Base-by-base conservation (phyloP, 2,329 filamentous ascomycete genomes). In the Capronia epimyces region DNA sequence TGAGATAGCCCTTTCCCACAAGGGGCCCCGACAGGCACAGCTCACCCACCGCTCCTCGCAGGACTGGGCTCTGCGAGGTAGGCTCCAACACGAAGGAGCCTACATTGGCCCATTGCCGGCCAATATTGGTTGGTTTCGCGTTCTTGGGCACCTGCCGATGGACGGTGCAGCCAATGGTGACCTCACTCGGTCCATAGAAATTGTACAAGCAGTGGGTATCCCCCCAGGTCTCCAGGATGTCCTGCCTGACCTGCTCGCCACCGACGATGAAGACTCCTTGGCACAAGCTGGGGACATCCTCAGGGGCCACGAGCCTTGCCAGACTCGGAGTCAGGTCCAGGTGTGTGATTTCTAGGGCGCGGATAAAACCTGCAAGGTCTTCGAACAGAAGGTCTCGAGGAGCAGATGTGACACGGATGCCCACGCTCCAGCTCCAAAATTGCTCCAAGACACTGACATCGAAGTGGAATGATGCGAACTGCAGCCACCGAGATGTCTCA, bases 391-490 rank as follows among this genome's bases (percentile, higher is more conserved):
- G 65, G 64, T 96, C 89, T 58, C 87, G 80, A 0, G 88, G 86
- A 5, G 87, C 89, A 1, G 87, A 83, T 1, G 91, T 85, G 0
- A 96, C 78, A 3, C 86, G 84, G 21, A 96, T 89, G 1, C 89
- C 89, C 1, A 93, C 86, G 22, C 85, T 89, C 90, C 90, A 96
- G 51, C 84, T 93, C 89, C 89, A 96, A 66, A 91, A 96, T 63
- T 95, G 90, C 64, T 96, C 90, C 0, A 96, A 75, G 0, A 96
- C 86, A 1, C 87, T 93, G 3, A 96, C 90, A 62, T 96, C 91
- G 55, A 96, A 96, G 66, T 95, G 91, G 50, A 95, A 88, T 0
- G 89, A 90, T 1, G 91, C 91, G 64, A 96, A 96, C 64, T 96
- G 91, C 1, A 96, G 74, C 84, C 89, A 96, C 51, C 86, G 81